Evolutionary conservation across 208 protist genomes (phyloP).

Genomic region (Acanthamoeba pearcei): DNA sequence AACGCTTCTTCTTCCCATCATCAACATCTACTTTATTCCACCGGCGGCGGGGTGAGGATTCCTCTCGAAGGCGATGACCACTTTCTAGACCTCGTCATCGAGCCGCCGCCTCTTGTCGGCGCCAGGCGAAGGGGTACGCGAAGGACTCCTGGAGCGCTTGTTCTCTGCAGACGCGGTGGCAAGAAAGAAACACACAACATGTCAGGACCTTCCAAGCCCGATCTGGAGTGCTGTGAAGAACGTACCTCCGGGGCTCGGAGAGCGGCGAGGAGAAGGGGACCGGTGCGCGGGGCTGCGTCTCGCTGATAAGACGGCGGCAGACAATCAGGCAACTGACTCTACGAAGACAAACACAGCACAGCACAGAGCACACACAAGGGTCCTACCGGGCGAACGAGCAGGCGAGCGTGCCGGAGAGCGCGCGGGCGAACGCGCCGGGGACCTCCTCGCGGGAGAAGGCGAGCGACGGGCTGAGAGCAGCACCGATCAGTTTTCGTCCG

Average conservation of each 20-base stretch:
- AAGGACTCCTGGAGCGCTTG: conserved; percentile 73
- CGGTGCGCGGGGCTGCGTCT: conserved; percentile 10
- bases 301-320: neutral
- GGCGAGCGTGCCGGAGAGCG: conserved; percentile 40
- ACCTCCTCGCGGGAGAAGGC: conserved; percentile 22
- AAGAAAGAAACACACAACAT: neutral
- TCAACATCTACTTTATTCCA: conserved; percentile 70
- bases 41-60: conserved; percentile 4
- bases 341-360: too few relatives aligned
- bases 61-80: neutral
- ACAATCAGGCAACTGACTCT: neutral
- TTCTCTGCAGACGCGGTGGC: neutral
- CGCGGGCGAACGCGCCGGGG: neutral
- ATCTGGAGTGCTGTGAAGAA: neutral
- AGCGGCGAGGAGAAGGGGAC: conserved; percentile 26
- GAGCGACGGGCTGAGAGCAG: neutral
- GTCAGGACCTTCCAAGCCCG: neutral
- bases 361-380: neutral
- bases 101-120: conserved; percentile 67
- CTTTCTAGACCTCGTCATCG: conserved; percentile 11
- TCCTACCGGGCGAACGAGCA: neutral
- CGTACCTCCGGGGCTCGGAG: conserved; percentile 15
- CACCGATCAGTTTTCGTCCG: neutral
- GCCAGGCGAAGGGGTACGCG: conserved; percentile 45
- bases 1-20: neutral